Evolutionary conservation across 768 basidiomycete genomes (phyloP), one percentile per base, ranked within the genome.

Genomic region (Amanita subjunquillea): DNA sequence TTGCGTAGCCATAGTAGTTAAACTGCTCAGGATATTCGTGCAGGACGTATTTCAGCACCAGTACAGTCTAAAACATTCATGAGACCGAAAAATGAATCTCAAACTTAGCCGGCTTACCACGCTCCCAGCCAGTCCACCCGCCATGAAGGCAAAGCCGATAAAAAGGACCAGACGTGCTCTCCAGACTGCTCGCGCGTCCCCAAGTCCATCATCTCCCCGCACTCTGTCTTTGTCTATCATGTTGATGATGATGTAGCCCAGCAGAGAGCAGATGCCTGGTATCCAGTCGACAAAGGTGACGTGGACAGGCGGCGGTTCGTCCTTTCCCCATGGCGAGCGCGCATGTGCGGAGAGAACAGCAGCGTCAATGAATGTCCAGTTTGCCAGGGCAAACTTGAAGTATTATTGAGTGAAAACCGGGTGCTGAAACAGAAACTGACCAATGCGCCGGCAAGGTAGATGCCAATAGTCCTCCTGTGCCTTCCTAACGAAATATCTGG

Each of bases 231-330:
- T 97, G 73, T 99, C 93, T 60, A 98, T 93, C 53, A 96, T 65
- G 67, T 92, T 93, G 69, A 95, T 82, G 67, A 96, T 75, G 56
- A 97, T 68, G 76, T 94, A 92, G 17, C 95, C 96, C 10, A 98
- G 69, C 29, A 96, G 78, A 6, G 91, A 91, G 68, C 86, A 92
- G 59, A 98, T 81, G 20, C 94, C 95, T 0, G 95, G 92, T n/a
- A 96, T 73, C 96, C 96, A 99, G 73, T 98, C 96, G 51, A 91
- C 83, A 64, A 97, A 96, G 10, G 78, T 72, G 65, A 99, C 89
- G 61, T 91, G 91, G 0, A 78, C 76, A 8, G 77, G 76, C 0
- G 71, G 65, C 0, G 82, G 78, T 5, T 85, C 76, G 2, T 86
- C 85, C 3, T 83, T 76, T 37, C 80, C 84, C 56, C 79, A 79